Evolutionary conservation across 2,329 filamentous ascomycete species (phyloP).

Genomic region (Calonectria multiphialidica): DNA sequence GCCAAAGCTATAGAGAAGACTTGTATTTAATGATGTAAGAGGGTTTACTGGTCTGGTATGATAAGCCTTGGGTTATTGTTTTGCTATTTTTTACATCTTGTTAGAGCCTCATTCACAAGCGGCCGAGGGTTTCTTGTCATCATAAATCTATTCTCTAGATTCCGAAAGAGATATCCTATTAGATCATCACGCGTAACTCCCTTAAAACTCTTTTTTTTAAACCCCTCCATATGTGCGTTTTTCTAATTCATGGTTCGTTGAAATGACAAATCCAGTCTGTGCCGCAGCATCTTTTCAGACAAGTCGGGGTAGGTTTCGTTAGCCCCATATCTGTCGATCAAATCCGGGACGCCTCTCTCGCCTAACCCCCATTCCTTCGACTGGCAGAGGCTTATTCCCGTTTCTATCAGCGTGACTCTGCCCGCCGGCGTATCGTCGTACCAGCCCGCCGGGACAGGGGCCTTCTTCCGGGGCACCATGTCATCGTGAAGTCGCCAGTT

Average conservation of each 20-base stretch:
- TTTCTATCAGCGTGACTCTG: slow-evolving; percentile 46
- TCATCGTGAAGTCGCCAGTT: slow-evolving; percentile 45
- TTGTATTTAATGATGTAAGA: slow-evolving; percentile 22
- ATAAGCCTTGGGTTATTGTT: slow-evolving; percentile 1
- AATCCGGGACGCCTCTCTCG: slow-evolving; percentile 39
- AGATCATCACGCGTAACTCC: not conserved
- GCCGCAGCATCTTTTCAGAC: slow-evolving; percentile 26
- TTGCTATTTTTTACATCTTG: not conserved
- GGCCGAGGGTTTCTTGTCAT: not conserved
- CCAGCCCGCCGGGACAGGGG: slow-evolving; percentile 42
- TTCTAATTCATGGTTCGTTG: slow-evolving; percentile 31
- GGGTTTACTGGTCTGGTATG: slow-evolving; percentile 8
- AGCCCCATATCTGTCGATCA: slow-evolving; percentile 35
- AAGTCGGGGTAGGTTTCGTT: slow-evolving; percentile 6
- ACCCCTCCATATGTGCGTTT: not conserved
- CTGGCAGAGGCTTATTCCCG: slow-evolving; percentile 45
- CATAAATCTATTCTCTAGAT: slow-evolving; percentile 17
- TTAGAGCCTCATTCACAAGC: slow-evolving; percentile 21
- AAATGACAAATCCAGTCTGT: slow-evolving; percentile 39
- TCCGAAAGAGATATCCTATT: slow-evolving; percentile 4
- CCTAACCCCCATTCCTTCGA: slow-evolving; percentile 33
- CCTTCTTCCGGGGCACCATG: not conserved
- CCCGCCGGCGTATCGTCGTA: slow-evolving; percentile 30
- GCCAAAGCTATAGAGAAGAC: slow-evolving; percentile 67
- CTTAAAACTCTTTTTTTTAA: not conserved